Conservation (phyloP, 768 basidiomycete species). For the Phaeotremella fagi region DNA sequence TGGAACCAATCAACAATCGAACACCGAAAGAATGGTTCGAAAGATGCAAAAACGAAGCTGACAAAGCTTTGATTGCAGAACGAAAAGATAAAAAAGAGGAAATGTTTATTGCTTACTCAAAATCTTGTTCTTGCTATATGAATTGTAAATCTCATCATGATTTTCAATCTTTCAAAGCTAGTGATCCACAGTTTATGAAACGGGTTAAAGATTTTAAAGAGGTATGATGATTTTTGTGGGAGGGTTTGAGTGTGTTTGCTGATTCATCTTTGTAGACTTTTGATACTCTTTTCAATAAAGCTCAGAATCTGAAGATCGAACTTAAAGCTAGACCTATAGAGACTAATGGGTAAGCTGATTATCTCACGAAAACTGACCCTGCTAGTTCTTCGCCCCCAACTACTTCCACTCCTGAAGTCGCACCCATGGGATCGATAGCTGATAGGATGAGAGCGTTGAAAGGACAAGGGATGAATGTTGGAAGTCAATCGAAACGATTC, state of each 20-base stretch:
- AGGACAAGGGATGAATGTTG: conserved; percentile 64
- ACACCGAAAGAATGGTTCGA: conserved; percentile 39
- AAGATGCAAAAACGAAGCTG: conserved; percentile 23
- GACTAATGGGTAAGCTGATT: too few relatives aligned
- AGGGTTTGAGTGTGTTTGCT: neutral
- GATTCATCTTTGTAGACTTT: conserved; percentile 22
- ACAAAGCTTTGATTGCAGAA: conserved; percentile 33
- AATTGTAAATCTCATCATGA: conserved; percentile 26
- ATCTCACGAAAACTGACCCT: too few relatives aligned
- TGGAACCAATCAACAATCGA: conserved; percentile 11
- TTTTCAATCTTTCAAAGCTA: conserved; percentile 16
- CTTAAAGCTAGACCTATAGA: conserved; percentile 52
- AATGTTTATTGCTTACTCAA: conserved; percentile 36
- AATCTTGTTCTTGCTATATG: conserved; percentile 23
- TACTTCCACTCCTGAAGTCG: conserved; percentile 50
- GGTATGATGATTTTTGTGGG: conserved; percentile 13
- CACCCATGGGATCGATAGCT: conserved; percentile 66
- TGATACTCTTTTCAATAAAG: conserved; percentile 48
- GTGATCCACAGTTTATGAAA: conserved; percentile 23
- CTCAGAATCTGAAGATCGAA: conserved; percentile 53
- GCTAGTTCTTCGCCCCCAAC: conserved; percentile 7
- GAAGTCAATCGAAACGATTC: conserved; percentile 56
- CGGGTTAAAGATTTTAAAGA: conserved; percentile 38
- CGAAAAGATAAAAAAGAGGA: conserved; percentile 34
- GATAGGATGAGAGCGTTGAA: conserved; percentile 73